phyloP scores from a whole-genome alignment of 2,329 filamentous ascomycete genomes.

The Ilyonectria robusta region DNA sequence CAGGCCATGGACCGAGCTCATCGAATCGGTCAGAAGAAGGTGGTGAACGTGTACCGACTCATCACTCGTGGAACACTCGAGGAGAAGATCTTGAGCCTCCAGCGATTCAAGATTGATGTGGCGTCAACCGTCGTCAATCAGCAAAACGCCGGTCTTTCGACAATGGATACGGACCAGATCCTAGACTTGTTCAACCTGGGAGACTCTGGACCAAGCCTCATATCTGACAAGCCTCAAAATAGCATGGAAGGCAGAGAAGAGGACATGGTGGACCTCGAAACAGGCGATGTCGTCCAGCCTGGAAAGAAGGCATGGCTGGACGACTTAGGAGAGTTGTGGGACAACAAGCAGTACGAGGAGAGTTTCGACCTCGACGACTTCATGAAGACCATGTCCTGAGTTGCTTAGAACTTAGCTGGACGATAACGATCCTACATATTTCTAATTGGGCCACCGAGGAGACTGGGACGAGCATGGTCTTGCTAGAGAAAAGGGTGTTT shows the following conservation, averaged over 20 bases:
- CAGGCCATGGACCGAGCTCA: conserved; percentile 99
- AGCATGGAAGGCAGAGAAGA: conserved; percentile 76
- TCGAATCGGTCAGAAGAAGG: conserved; percentile 99
- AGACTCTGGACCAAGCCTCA: conserved; percentile 78
- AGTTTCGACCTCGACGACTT: conserved; percentile 97
- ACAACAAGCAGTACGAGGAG: conserved; percentile 97
- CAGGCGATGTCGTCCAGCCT: conserved; percentile 94
- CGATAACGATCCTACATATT: conserved; percentile 19
- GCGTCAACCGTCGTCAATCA: conserved; percentile 99
- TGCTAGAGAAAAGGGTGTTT: conserved; percentile 41
- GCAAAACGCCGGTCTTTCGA: conserved; percentile 93
- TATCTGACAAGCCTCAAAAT: conserved; percentile 72
- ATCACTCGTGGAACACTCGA: conserved; percentile 96
- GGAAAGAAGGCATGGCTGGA: conserved; percentile 97
- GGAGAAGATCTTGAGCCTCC: conserved; percentile 97
- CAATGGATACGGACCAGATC: conserved; percentile 99
- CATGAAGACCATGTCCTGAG: conserved; percentile 88
- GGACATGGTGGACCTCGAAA: conserved; percentile 94
- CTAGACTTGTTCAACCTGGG: conserved; percentile 95
- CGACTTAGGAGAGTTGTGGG: conserved; percentile 96
- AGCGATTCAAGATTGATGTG: conserved; percentile 99
- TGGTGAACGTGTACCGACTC: conserved; percentile 97
- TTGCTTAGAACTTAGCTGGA: conserved; percentile 11
- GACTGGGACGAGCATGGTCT: conserved; percentile 17
- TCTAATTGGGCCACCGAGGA: conserved; percentile 28